These are phyloP conservation scores for Pestalotiopsis sp. DNA, from an alignment of 2,329 filamentous ascomycete genomes.

Conservation along the genomic window DNA sequence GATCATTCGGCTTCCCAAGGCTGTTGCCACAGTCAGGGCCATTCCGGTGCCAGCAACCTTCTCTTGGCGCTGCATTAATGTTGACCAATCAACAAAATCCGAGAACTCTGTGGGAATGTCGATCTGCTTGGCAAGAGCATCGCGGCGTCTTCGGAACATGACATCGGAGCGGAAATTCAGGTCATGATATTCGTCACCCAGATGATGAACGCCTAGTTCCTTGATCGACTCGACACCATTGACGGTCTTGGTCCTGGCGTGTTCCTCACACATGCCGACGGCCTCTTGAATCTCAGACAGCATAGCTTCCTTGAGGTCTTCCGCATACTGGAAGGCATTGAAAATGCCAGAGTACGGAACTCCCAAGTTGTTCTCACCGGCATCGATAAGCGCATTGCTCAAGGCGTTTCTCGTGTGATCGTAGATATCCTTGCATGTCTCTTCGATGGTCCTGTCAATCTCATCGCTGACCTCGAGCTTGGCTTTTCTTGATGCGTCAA, in stretches of 20 bases:
- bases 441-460: constrained; percentile 80
- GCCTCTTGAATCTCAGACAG: constrained; percentile 81
- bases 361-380: constrained; percentile 77
- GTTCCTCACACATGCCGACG: constrained; percentile 80
- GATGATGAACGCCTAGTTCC: constrained; percentile 82
- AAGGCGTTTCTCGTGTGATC: constrained; percentile 78
- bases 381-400: constrained; percentile 72
- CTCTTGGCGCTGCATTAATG: constrained; percentile 85
- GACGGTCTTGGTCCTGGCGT: constrained; percentile 78
- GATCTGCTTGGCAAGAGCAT: constrained; percentile 81
- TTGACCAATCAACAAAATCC: constrained; percentile 91
- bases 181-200: constrained; percentile 84
- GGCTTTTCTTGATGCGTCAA: constrained; percentile 82
- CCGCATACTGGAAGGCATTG: constrained; percentile 86
- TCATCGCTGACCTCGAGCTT: constrained; percentile 78
- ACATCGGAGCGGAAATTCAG: constrained; percentile 87
- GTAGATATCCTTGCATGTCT: constrained; percentile 84
- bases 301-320: constrained; percentile 87
- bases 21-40: constrained; percentile 88
- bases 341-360: constrained; percentile 87
- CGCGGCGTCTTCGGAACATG: constrained; percentile 88
- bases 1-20: constrained; percentile 79
- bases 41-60: constrained; percentile 94
- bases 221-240: constrained; percentile 85
- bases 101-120: constrained; percentile 84